A percentile compares a stretch with the other conserved stretches of the same genome.
Conservation (phyloP, 768 basidiomycete genomes). For the Termitomyces sp. region DNA sequence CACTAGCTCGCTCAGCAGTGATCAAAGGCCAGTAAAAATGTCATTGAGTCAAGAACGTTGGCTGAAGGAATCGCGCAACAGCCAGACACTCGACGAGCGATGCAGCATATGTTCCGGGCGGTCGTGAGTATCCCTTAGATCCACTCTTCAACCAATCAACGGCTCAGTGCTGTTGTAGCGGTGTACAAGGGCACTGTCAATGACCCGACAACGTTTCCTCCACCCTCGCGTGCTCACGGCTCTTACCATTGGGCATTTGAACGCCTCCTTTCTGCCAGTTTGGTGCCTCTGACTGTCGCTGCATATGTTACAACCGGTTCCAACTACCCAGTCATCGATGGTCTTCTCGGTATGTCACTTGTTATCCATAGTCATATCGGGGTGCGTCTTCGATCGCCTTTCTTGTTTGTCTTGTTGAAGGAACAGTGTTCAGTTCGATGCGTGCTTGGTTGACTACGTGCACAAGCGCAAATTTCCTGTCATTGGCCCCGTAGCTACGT, state of each 20-base stretch:
- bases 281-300: conserved; percentile 85
- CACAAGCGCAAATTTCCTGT: conserved; percentile 92
- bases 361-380: conserved; percentile 97
- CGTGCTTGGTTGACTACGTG: conserved; percentile 79
- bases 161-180: conserved; percentile 35
- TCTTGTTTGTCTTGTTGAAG: background rate
- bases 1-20: conserved; percentile 29
- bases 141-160: background rate
- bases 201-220: conserved; percentile 88
- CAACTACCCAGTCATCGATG: conserved; percentile 83
- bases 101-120: conserved; percentile 56
- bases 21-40: conserved; percentile 31
- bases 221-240: conserved; percentile 75
- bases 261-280: conserved; percentile 78
- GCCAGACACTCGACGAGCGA: conserved; percentile 34
- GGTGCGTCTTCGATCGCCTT: conserved; percentile 37
- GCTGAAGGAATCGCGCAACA: conserved; percentile 17
- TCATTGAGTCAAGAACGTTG: background rate
- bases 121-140: conserved; percentile 42
- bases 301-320: conserved; percentile 76
- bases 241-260: conserved; percentile 95
- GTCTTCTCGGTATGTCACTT: conserved; percentile 78
- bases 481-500: conserved; percentile 61
- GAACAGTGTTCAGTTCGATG: conserved; percentile 66
- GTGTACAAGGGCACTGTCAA: conserved; percentile 91